These are phyloP conservation scores for Plectosphaerella plurivora DNA, from an alignment of 2,329 filamentous ascomycete genomes.

Conservation along the genomic window DNA sequence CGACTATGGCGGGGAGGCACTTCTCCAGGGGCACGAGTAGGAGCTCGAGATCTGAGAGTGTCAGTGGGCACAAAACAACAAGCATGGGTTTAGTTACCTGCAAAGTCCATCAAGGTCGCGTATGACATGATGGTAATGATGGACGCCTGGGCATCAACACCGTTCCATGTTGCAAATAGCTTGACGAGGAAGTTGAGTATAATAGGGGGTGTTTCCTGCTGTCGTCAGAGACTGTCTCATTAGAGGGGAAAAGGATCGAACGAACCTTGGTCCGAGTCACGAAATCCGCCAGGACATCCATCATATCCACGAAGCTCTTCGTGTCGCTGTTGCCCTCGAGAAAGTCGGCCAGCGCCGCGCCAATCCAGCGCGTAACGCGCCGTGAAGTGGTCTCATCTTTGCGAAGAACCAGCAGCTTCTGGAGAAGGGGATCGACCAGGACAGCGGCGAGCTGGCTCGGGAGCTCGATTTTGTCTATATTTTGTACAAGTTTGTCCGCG, in stretches of 20 bases:
- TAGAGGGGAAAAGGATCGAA: not conserved
- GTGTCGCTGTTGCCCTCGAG: conserved; percentile 46
- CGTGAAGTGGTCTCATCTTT: conserved; percentile 46
- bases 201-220: conserved; percentile 30
- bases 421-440: conserved; percentile 69
- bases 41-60: conserved; percentile 45
- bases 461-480: conserved; percentile 72
- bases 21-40: conserved; percentile 48
- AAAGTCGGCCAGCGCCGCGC: conserved; percentile 51
- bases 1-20: conserved; percentile 18
- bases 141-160: conserved; percentile 43
- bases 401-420: conserved; percentile 68
- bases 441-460: conserved; percentile 79
- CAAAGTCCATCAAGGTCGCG: conserved; percentile 49
- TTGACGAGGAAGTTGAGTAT: conserved; percentile 43
- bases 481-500: conserved; percentile 64
- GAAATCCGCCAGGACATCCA: conserved; percentile 53
- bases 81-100: conserved; percentile 26
- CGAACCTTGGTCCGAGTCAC: conserved; percentile 51
- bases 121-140: conserved; percentile 57
- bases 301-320: conserved; percentile 45
- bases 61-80: conserved; percentile 13
- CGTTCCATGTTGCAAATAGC: conserved; percentile 61
- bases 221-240: conserved; percentile 3
- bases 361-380: conserved; percentile 57